phyloP scores from a whole-genome alignment of 2,329 filamentous ascomycete species.

The Sporothrix mexicana region DNA sequence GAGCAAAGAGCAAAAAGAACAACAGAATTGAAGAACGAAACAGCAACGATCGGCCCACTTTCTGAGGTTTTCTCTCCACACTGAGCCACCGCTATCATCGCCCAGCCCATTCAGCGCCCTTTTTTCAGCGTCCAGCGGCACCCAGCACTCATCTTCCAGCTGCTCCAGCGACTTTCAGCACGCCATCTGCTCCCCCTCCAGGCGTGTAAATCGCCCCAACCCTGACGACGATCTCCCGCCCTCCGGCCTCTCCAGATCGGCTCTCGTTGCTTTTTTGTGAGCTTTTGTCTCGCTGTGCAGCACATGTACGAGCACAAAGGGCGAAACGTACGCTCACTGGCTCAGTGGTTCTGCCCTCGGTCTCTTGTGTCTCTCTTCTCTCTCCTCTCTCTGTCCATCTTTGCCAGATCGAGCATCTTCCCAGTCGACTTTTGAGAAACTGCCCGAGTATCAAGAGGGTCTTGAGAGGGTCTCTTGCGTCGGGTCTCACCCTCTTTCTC shows the following conservation, averaged over 20 bases:
- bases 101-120: not conserved
- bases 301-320: not conserved
- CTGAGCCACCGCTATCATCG: conserved; percentile 3
- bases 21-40: not conserved
- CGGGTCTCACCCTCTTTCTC: conserved; percentile 7
- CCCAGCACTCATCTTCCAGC: not conserved
- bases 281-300: not conserved
- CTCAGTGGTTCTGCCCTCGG: conserved; percentile 22
- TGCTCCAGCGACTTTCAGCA: not conserved
- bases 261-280: not conserved
- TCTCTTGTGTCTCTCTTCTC: not conserved
- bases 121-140: not conserved
- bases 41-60: conserved; percentile 16
- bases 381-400: not conserved
- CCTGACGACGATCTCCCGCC: conserved; percentile 34
- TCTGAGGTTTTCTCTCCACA: not conserved
- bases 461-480: not conserved
- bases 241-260: conserved; percentile 14
- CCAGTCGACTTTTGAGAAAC: not conserved
- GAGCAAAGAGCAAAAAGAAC: not conserved
- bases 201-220: conserved; percentile 28
- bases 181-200: not conserved
- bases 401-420: conserved; percentile 5
- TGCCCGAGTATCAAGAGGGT: too few relatives aligned
- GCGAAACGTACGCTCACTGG: not conserved